A percentile compares a stretch with the other conserved stretches of the same genome.
Evolutionary conservation across 352 stramenopile genomes (phyloP).

Genomic region (Halophytophthora batemanensis): DNA sequence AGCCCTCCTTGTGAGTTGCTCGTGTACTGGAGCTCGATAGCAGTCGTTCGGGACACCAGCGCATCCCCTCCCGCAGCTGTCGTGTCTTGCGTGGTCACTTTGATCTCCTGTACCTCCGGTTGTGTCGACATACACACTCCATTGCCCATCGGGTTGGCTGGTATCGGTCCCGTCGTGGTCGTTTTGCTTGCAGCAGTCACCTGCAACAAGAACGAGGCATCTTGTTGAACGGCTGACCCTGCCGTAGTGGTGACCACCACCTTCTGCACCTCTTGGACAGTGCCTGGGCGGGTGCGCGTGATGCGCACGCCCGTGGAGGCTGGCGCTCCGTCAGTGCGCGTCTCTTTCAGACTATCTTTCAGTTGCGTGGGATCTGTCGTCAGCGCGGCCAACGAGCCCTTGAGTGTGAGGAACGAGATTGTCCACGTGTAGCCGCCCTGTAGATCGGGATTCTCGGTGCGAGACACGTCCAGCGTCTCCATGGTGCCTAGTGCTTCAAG

Average conservation of each 20-base stretch:
- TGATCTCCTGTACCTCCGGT: slow-evolving; percentile 89
- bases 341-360: slow-evolving; percentile 56
- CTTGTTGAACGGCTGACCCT: slow-evolving; percentile 22
- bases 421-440: slow-evolving; percentile 93
- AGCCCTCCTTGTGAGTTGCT: slow-evolving; percentile 47
- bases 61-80: slow-evolving; percentile 85
- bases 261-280: slow-evolving; percentile 61
- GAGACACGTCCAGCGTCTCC: slow-evolving; percentile 57
- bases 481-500: slow-evolving; percentile 48
- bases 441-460: slow-evolving; percentile 57
- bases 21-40: slow-evolving; percentile 89
- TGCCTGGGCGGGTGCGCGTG: slow-evolving; percentile 40
- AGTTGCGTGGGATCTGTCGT: slow-evolving; percentile 28
- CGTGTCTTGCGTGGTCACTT: slow-evolving; percentile 89
- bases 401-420: slow-evolving; percentile 89
- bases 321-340: slow-evolving; percentile 31
- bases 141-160: slow-evolving; percentile 61
- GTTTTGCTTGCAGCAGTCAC: slow-evolving; percentile 41
- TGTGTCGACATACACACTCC: slow-evolving; percentile 60
- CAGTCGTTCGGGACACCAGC: slow-evolving; percentile 80
- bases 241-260: slow-evolving; percentile 57
- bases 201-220: slow-evolving; percentile 46
- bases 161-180: slow-evolving; percentile 79
- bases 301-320: slow-evolving; percentile 51
- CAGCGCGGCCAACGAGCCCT: slow-evolving; percentile 43